Evolutionary conservation across 495 filamentous ascomycete genomes (phyloP), one percentile per base, ranked within the genome.

Genomic region (Zalerion maritima): DNA sequence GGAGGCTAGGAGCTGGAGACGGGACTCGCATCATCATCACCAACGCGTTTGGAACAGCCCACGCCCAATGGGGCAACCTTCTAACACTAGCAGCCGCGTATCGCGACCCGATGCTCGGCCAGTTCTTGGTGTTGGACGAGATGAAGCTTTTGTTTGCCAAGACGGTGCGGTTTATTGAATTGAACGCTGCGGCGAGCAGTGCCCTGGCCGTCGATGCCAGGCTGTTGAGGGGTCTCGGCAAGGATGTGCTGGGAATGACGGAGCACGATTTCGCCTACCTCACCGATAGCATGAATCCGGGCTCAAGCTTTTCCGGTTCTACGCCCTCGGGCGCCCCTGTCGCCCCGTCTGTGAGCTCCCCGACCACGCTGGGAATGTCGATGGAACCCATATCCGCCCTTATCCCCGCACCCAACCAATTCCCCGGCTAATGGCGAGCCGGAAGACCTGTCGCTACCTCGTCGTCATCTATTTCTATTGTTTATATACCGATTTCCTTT

Each of bases 11-110:
- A 0, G 52, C 78, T 24, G 60, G 49, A 20, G 55, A 49, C 9
- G 43, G 56, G 14, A 64, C 71, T 29, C 70, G 87, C 4, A 73
- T 78, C 15, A 74, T 94, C 18, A 72, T 94, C 24, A 96, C 87
- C 6, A 94, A 94, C 45, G 81, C 94, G 14, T 91, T 91, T 50
- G 86, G 87, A 14, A 96, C 87, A 8, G 78, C 85, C 38, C 87
- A 94, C 65, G 87, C 87, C 6, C 89, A 96, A 85, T 97, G 92
- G 53, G 89, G 89, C 28, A 97, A 96, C 47, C 73, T 94, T 46
- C 58, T 96, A 24, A 80, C 86, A 4, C 71, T 97, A 2, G 71
- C 81, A 13, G 84, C 87, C 1, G 79, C 75, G 3, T 87, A 71
- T 49, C 50, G 53, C 49, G 67, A 74, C 54, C 69, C 33, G 27